These are phyloP conservation scores for Boeremia exigua DNA, from an alignment of 2,329 filamentous ascomycete species.

Conservation along the genomic window DNA sequence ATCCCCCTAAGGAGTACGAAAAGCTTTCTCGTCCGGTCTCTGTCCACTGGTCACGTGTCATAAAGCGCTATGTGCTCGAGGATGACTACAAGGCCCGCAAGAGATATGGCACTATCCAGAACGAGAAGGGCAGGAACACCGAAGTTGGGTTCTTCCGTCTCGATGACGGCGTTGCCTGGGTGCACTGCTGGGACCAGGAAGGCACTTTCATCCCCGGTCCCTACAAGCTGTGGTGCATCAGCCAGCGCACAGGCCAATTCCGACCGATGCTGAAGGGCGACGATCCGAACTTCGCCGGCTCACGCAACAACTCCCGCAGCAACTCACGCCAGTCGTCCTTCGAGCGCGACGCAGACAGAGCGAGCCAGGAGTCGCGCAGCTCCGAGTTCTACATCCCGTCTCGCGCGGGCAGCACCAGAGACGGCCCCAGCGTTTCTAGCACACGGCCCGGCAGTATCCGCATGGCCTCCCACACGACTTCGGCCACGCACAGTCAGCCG, in stretches of 20 bases:
- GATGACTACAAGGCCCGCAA: slow-evolving; percentile 57
- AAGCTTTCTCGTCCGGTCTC: slow-evolving; percentile 42
- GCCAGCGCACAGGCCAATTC: slow-evolving; percentile 48
- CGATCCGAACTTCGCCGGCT: slow-evolving; percentile 43
- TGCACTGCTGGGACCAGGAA: slow-evolving; percentile 57
- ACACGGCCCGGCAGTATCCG: slow-evolving; percentile 40
- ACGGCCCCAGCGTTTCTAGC: slow-evolving; percentile 34
- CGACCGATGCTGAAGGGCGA: slow-evolving; percentile 49
- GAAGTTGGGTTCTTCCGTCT: slow-evolving; percentile 57
- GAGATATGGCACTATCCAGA: slow-evolving; percentile 49
- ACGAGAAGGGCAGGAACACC: slow-evolving; percentile 47
- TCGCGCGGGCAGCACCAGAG: slow-evolving; percentile 32
- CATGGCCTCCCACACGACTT: slow-evolving; percentile 28
- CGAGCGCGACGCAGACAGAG: slow-evolving; percentile 26
- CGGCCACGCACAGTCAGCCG: slow-evolving; percentile 27
- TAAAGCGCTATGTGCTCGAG: slow-evolving; percentile 57
- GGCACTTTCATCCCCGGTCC: slow-evolving; percentile 59
- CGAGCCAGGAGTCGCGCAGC: slow-evolving; percentile 40
- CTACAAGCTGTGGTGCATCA: slow-evolving; percentile 58
- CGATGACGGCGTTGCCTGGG: slow-evolving; percentile 57
- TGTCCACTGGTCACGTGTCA: slow-evolving; percentile 57
- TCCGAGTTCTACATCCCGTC: slow-evolving; percentile 31
- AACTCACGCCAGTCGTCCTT: slow-evolving; percentile 32
- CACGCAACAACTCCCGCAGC: slow-evolving; percentile 25
- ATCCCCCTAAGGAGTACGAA: slow-evolving; percentile 25